Evolutionary conservation across 306 rosid species (phyloP), one percentile per base, ranked within the genome.

Genomic region (Amphicarpaea edgeworthii): DNA sequence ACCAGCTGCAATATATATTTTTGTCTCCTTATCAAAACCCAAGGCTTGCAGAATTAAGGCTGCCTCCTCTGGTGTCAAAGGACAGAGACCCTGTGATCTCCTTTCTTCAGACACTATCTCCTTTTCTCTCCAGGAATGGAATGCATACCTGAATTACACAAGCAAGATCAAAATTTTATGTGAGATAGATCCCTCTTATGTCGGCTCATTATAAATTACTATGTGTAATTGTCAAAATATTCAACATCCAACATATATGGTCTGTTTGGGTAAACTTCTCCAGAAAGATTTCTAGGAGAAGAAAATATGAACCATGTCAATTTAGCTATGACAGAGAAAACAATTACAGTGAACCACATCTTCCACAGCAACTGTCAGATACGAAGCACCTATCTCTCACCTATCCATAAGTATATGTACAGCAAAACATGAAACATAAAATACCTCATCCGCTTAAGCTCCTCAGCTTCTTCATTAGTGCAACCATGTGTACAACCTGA

Each of bases 81-180:
- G 99, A 77, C 99, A 95, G 65, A 89, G 83, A 68, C 99, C 99
- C 77, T 89, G 97, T 17, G 86, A 83, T 81, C 99, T 92, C 85
- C 76, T 89, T 75, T 89, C 88, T 77, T 85, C 91, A n/a, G 99
- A 95, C 57, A 87, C 83, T 77, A 95, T 95, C 87, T 92, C 99
- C 82, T 95, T 95, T 83, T 92, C 99, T 81, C 97, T 92, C 97
- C 99, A 95, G 88, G 96, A 92, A 78, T 89, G 96, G 86, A 89
- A 92, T 68, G 93, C 91, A 85, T 95, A 95, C 81, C 99, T 95
- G 81, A 73, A 80, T 63, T 12, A 70, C 65, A 73, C 40, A 42
- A 57, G 54, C 40, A 72, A 68, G 77, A 41, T 66, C 16, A 79
- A 45, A 46, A 49, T 21, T 68, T 66, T 50, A 26, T 12, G 54